Conservation (phyloP, 2,329 filamentous ascomycete species). For the Alternaria angustiovoidea region DNA sequence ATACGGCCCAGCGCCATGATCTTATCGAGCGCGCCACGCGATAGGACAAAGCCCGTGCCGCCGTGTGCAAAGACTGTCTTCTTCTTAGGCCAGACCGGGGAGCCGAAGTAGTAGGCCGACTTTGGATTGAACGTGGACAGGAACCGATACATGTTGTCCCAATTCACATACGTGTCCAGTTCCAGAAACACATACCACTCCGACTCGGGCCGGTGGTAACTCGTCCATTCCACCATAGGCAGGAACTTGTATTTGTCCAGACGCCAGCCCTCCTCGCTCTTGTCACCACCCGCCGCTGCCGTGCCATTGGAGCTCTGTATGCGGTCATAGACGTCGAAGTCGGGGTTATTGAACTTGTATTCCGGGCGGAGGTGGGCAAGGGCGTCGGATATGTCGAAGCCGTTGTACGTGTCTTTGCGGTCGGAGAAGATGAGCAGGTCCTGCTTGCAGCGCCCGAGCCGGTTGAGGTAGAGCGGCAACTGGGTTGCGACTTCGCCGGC, state of each 20-base stretch:
- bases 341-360: slow-evolving; percentile 54
- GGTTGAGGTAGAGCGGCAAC: slow-evolving; percentile 64
- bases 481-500: slow-evolving; percentile 65
- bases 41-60: slow-evolving; percentile 55
- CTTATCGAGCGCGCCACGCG: slow-evolving; percentile 59
- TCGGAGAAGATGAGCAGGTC: slow-evolving; percentile 67
- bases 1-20: slow-evolving; percentile 49
- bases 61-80: slow-evolving; percentile 53
- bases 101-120: slow-evolving; percentile 52
- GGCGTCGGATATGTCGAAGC: slow-evolving; percentile 57
- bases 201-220: slow-evolving; percentile 43
- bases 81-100: slow-evolving; percentile 47
- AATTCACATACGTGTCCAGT: slow-evolving; percentile 50
- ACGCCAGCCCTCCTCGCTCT: slow-evolving; percentile 62
- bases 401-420: slow-evolving; percentile 61
- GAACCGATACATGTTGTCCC: slow-evolving; percentile 53
- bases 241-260: slow-evolving; percentile 68
- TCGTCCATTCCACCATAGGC: slow-evolving; percentile 62
- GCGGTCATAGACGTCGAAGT: slow-evolving; percentile 61
- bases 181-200: slow-evolving; percentile 51
- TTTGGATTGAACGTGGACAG: slow-evolving; percentile 48
- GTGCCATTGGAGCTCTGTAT: slow-evolving; percentile 52
- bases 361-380: slow-evolving; percentile 56
- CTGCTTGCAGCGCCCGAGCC: slow-evolving; percentile 63
- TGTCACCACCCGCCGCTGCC: slow-evolving; percentile 31